Evolutionary conservation across 768 basidiomycete species (phyloP).

Genomic region (Strobilomyces dryophilus): DNA sequence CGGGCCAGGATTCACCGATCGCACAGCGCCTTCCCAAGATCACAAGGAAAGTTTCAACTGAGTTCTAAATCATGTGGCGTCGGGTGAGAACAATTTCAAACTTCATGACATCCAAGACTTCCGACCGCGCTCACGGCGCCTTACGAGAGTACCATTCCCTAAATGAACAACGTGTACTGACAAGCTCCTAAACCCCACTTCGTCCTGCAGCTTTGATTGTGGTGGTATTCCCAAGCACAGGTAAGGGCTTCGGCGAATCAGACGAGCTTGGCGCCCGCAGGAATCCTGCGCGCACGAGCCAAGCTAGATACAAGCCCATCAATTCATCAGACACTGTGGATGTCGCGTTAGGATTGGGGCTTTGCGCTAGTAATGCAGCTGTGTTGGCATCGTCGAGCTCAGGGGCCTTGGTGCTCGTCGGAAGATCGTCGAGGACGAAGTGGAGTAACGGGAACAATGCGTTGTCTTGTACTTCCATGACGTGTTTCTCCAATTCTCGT

Average conservation of each 20-base stretch:
- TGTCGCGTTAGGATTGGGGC: constrained; percentile 33
- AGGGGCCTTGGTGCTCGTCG: constrained; percentile 93
- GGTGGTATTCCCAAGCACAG: constrained; percentile 38
- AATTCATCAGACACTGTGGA: constrained; percentile 70
- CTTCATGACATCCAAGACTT: background rate
- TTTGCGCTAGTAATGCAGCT: constrained; percentile 45
- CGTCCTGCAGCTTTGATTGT: constrained; percentile 63
- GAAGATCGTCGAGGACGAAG: constrained; percentile 95
- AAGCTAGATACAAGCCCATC: constrained; percentile 87
- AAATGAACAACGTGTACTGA: background rate
- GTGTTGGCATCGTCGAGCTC: constrained; percentile 88
- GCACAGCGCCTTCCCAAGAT: background rate
- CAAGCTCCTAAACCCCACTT: constrained; percentile 49
- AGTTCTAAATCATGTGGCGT: background rate
- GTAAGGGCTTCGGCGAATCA: constrained; percentile 43
- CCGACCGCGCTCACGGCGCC: background rate
- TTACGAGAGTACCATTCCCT: background rate
- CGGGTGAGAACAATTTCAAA: background rate
- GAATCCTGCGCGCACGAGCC: constrained; percentile 86
- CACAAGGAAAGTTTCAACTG: background rate
- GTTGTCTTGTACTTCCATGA: constrained; percentile 92
- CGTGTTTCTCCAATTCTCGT: constrained; percentile 88
- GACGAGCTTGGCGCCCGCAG: constrained; percentile 50
- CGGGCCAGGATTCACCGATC: background rate
- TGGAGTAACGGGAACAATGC: constrained; percentile 96